Conservation (phyloP, 2,329 filamentous ascomycete genomes). For the Penicillium sp. region DNA sequence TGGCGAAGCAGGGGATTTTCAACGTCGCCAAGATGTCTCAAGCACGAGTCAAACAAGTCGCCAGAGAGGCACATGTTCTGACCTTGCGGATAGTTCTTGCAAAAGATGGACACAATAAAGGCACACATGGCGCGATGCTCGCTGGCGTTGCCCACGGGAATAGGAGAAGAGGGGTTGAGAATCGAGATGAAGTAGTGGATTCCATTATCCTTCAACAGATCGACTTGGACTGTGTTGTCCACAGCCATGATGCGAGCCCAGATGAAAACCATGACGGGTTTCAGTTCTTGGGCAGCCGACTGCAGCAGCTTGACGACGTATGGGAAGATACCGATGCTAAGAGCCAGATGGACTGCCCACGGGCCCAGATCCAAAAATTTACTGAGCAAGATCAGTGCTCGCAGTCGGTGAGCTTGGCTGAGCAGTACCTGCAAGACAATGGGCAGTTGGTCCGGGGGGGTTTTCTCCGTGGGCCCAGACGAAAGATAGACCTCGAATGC, state of each 20-base stretch:
- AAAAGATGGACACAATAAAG: slow-evolving; percentile 96
- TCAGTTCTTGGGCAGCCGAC: slow-evolving; percentile 89
- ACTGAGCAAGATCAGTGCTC: slow-evolving; percentile 86
- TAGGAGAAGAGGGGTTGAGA: slow-evolving; percentile 76
- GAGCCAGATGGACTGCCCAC: slow-evolving; percentile 96
- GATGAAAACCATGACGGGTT: slow-evolving; percentile 99
- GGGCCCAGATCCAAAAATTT: slow-evolving; percentile 94
- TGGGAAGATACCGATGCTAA: slow-evolving; percentile 98
- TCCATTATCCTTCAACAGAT: slow-evolving; percentile 93
- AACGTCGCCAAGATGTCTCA: slow-evolving; percentile 78
- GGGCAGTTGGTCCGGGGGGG: slow-evolving; percentile 89
- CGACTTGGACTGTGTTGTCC: slow-evolving; percentile 88
- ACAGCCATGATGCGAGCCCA: slow-evolving; percentile 96
- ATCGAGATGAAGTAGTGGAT: slow-evolving; percentile 97
- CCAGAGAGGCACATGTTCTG: slow-evolving; percentile 89
- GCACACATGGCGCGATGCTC: slow-evolving; percentile 99
- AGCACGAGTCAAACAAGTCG: slow-evolving; percentile 85
- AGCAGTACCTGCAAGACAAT: slow-evolving; percentile 94
- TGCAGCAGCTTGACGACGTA: slow-evolving; percentile 98
- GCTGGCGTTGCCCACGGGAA: slow-evolving; percentile 83
- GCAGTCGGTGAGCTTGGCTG: slow-evolving; percentile 89
- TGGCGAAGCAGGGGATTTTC: slow-evolving; percentile 88
- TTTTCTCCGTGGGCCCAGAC: slow-evolving; percentile 79
- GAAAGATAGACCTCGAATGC: slow-evolving; percentile 95
- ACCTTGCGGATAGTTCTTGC: slow-evolving; percentile 89